These are phyloP conservation scores for Syzygium malaccense DNA, from an alignment of 441 rosid genomes.

Conservation along the genomic window DNA sequence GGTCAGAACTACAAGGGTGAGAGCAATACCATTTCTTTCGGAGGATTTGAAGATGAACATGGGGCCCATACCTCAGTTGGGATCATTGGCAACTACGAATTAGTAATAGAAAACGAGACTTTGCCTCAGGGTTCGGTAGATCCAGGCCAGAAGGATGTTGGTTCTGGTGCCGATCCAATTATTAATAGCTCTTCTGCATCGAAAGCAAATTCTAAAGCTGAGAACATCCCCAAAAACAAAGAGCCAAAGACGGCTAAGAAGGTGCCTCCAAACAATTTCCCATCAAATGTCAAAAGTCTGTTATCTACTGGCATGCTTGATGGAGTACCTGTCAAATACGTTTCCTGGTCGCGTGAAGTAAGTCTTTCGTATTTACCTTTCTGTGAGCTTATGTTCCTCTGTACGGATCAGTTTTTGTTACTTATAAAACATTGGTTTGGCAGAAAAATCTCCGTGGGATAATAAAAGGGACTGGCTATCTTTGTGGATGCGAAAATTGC, in stretches of 20 bases:
- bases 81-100: slow-evolving; percentile 38
- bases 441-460: slow-evolving; percentile 60
- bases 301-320: slow-evolving; percentile 81
- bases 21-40: slow-evolving; percentile 38
- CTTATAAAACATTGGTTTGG: neutral
- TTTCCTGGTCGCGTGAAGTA: slow-evolving; percentile 68
- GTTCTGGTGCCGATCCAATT: slow-evolving; percentile 14
- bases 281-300: slow-evolving; percentile 72
- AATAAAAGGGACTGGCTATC: slow-evolving; percentile 71
- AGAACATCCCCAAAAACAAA: slow-evolving; percentile 40
- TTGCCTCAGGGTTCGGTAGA: slow-evolving; percentile 28
- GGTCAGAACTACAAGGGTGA: slow-evolving; percentile 26
- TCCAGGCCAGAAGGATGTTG: slow-evolving; percentile 27
- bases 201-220: slow-evolving; percentile 33
- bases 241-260: slow-evolving; percentile 47
- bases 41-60: slow-evolving; percentile 48
- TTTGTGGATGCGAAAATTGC: slow-evolving; percentile 62
- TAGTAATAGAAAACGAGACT: slow-evolving; percentile 32
- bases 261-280: slow-evolving; percentile 59
- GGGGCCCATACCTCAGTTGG: slow-evolving; percentile 35
- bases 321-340: slow-evolving; percentile 69
- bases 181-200: slow-evolving; percentile 17
- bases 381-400: neutral
- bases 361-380: neutral
- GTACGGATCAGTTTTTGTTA: neutral